phyloP scores from a whole-genome alignment of 2,329 filamentous ascomycete species.

The Westerdykella aurantiaca region DNA sequence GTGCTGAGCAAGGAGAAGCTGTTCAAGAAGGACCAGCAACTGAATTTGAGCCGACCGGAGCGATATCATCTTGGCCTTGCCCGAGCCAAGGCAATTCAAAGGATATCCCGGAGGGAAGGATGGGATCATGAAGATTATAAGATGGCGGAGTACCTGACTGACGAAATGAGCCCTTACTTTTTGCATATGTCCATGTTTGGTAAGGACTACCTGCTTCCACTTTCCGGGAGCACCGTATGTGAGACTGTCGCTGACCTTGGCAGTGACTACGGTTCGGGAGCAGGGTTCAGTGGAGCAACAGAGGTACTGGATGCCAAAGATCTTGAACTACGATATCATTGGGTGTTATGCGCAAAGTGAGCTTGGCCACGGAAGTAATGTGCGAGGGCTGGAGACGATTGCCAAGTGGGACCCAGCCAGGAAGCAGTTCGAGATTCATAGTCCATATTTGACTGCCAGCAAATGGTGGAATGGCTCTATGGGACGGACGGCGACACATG shows the following conservation, averaged over 20 bases:
- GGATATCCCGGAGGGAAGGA: conserved; percentile 41
- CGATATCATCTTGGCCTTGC: conserved; percentile 50
- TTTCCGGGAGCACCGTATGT: neutral
- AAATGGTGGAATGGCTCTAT: conserved; percentile 54
- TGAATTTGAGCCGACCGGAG: conserved; percentile 48
- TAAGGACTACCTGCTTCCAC: conserved; percentile 10
- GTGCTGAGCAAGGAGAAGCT: conserved; percentile 45
- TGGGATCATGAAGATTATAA: conserved; percentile 48
- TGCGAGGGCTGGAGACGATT: conserved; percentile 46
- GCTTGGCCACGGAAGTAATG: conserved; percentile 50
- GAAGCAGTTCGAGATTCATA: conserved; percentile 48
- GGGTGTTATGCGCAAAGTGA: conserved; percentile 51
- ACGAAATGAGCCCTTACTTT: conserved; percentile 50
- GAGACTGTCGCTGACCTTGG: conserved; percentile 5
- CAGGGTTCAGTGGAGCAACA: conserved; percentile 46
- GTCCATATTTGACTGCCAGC: conserved; percentile 47
- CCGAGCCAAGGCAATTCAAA: conserved; percentile 46
- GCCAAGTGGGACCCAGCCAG: conserved; percentile 43
- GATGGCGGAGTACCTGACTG: conserved; percentile 49
- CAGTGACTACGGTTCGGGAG: conserved; percentile 45
- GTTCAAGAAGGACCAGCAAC: conserved; percentile 46
- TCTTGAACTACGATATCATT: conserved; percentile 47
- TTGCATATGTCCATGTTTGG: conserved; percentile 50
- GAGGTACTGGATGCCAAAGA: conserved; percentile 46
- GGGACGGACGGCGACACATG: conserved; percentile 51